These are phyloP conservation scores for Rickenella mellea DNA, from an alignment of 768 basidiomycete genomes.

Conservation along the genomic window DNA sequence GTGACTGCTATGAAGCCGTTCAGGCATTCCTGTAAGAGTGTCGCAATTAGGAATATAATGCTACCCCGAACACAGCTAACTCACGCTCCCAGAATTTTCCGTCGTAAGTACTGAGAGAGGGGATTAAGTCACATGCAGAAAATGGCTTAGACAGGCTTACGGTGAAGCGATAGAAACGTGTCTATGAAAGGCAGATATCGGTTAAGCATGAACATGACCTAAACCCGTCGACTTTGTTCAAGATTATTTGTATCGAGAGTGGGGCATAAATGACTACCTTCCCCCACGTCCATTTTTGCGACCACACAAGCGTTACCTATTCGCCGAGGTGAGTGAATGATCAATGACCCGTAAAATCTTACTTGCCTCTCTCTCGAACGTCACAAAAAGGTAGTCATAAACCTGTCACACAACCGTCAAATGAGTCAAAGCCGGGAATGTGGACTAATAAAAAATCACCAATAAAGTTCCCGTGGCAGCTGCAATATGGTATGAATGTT, in stretches of 20 bases:
- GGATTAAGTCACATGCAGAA: neutral
- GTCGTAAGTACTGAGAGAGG: slow-evolving; percentile 4
- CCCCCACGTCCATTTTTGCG: neutral
- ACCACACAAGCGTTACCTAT: neutral
- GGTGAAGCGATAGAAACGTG: slow-evolving; percentile 23
- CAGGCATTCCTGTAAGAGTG: slow-evolving; percentile 14
- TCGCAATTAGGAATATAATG: slow-evolving; percentile 1
- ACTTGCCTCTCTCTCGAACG: neutral
- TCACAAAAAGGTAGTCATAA: neutral
- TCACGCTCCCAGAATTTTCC: slow-evolving; percentile 3
- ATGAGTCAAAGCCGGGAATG: neutral
- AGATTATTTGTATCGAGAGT: neutral
- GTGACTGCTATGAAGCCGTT: slow-evolving; percentile 20
- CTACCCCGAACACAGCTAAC: slow-evolving; percentile 5
- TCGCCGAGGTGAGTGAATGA: neutral
- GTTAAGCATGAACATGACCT: slow-evolving; percentile 27
- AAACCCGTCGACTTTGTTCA: neutral
- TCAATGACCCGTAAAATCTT: neutral
- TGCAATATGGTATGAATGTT: neutral
- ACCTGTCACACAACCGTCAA: neutral
- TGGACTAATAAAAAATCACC: neutral
- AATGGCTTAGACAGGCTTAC: slow-evolving; percentile 12
- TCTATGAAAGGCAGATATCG: slow-evolving; percentile 31
- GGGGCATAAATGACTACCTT: neutral
- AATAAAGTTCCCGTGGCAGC: neutral